Evolutionary conservation across 352 stramenopile species (phyloP), one percentile per base, ranked within the genome.

Genomic region (Globisporangium iwayamae): DNA sequence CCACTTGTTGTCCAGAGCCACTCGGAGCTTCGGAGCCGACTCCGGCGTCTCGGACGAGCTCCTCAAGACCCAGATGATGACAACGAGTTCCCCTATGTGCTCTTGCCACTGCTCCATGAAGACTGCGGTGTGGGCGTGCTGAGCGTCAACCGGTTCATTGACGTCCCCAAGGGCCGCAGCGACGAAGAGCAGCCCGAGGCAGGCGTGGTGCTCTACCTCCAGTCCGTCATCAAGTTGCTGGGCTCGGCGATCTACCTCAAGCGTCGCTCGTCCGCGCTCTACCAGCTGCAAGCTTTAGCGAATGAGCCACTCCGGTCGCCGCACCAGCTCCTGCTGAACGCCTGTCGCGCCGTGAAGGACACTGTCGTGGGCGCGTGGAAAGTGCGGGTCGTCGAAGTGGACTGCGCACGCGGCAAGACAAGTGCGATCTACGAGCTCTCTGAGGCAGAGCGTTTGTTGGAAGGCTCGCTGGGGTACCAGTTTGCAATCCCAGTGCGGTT

Each of bases 71-170:
- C 47, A 11, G 28, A 38, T 6, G 13, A 2, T 22, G 63, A 70
- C 3, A 8, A 30, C 4, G 62, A 71, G 7, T 76, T 88, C 0
- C 82, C 82, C n/a, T 84, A 75, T 47, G 64, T 91, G 0, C 84
- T 91, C 13, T 20, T 93, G 3, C 83, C 85, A 32, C 69, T 94
- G 2, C 28, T 89, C 2, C 73, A 94, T 56, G 81, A 94, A 34
- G 85, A 91, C 46, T 75, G 67, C 7, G 64, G 59, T 7, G 57
- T 94, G 5, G 85, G 85, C 6, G 68, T 93, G 0, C 56, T 94
- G 11, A 82, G 73, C n/a, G 66, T 92, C 1, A 81, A 85, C 54
- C 69, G 70, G 0, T 92, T 94, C 63, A 32, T 65, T 0, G 63
- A 73, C 8, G 80, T 90, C 4, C 64, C 81, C 2, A 91, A 87